A percentile compares a stretch with the other conserved stretches of the same genome.
Evolutionary conservation across 495 filamentous ascomycete genomes (phyloP).

Genomic region (Penicillium psychrofluorescens): DNA sequence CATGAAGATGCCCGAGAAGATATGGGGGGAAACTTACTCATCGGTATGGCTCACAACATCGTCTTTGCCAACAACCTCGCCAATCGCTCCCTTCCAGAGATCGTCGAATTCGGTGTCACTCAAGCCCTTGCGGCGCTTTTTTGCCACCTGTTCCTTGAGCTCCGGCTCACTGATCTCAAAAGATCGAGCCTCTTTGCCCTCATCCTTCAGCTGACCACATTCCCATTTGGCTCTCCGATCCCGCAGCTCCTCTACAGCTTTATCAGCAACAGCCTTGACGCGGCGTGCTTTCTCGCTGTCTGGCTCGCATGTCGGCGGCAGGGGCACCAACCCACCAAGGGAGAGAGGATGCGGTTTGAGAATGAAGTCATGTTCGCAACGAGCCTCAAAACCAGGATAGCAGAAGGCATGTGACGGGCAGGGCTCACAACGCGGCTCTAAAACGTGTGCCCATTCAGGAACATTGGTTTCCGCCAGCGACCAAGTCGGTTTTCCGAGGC

Average conservation of each 20-base stretch:
- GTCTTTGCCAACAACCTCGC: conserved; percentile 73
- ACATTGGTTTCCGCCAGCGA: conserved; percentile 45
- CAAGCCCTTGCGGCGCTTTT: conserved; percentile 72
- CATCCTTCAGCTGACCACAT: conserved; percentile 68
- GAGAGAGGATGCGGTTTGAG: conserved; percentile 78
- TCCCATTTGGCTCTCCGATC: conserved; percentile 83
- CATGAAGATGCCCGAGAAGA: conserved; percentile 6
- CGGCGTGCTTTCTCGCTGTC: conserved; percentile 87
- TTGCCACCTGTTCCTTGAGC: conserved; percentile 64
- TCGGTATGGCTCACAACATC: conserved; percentile 66
- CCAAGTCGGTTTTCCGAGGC: conserved; percentile 62
- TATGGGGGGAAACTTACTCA: conserved; percentile 59
- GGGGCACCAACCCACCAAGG: conserved; percentile 69
- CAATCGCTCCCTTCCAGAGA: conserved; percentile 79
- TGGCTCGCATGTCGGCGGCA: conserved; percentile 89
- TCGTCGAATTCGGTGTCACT: conserved; percentile 85
- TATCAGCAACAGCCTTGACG: conserved; percentile 80
- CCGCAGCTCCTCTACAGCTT: conserved; percentile 79
- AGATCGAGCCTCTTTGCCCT: conserved; percentile 48
- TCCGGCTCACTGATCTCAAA: conserved; percentile 67
- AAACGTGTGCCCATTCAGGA: conserved; percentile 57
- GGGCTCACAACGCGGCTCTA: conserved; percentile 81
- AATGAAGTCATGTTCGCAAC: conserved; percentile 82
- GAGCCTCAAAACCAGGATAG: conserved; percentile 64
- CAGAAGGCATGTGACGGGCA: conserved; percentile 91